Conservation (phyloP, 2,329 filamentous ascomycete species). For the Berkeleyomyces basicola region DNA sequence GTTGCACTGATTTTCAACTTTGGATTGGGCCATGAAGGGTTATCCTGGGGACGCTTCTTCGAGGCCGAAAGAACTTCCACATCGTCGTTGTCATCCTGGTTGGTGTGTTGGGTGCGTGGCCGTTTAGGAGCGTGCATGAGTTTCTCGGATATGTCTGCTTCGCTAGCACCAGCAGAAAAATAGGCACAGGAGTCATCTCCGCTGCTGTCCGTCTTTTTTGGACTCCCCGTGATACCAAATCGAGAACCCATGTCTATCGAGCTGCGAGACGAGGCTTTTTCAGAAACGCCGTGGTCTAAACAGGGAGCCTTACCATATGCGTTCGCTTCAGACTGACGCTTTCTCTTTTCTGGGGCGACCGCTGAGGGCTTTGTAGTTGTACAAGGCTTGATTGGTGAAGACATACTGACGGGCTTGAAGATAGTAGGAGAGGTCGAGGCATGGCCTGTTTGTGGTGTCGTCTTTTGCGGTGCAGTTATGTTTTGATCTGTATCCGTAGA, state of each 20-base stretch:
- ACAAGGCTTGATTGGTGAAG: neutral
- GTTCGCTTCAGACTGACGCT: neutral
- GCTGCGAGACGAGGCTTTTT: too few species aligned
- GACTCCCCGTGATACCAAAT: neutral
- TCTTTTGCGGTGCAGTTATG: neutral
- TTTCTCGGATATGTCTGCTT: neutral
- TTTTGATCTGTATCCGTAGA: neutral
- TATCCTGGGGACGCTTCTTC: neutral
- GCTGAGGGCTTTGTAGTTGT: neutral
- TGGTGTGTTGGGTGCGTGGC: neutral
- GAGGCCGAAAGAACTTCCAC: neutral
- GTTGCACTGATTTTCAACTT: neutral
- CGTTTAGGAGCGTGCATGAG: conserved; percentile 1
- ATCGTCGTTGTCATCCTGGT: neutral
- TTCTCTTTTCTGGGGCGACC: neutral
- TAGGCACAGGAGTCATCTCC: conserved; percentile 1
- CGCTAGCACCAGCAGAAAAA: neutral
- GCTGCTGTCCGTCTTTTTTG: conserved; percentile 2
- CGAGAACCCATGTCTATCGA: too few species aligned
- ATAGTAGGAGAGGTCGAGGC: neutral
- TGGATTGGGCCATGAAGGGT: neutral
- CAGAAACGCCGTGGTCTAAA: neutral
- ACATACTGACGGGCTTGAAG: conserved; percentile 1
- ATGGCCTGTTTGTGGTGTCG: neutral
- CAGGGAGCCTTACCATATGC: too few species aligned